These are phyloP conservation scores for Collybia sordida DNA, from an alignment of 768 basidiomycete genomes.

Conservation along the genomic window DNA sequence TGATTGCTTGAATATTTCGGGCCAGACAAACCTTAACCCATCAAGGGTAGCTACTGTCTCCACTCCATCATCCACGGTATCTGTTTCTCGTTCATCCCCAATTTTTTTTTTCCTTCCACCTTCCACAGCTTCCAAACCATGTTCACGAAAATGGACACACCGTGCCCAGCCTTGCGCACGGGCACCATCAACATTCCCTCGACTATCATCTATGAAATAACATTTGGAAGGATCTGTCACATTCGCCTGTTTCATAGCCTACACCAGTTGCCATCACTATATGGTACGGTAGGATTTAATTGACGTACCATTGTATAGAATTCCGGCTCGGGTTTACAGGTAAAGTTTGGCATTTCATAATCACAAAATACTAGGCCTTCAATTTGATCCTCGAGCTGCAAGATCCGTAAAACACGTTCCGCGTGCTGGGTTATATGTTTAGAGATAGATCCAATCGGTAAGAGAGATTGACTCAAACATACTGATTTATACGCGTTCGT, in stretches of 20 bases:
- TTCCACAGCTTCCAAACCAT: constrained; percentile 61
- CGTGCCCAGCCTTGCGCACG: constrained; percentile 65
- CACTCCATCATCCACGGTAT: constrained; percentile 53
- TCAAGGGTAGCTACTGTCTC: constrained; percentile 57
- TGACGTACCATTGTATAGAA: constrained; percentile 60
- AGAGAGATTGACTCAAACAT: constrained; percentile 15
- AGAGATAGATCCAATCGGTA: no score
- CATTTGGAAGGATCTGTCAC: constrained; percentile 67
- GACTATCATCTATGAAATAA: constrained; percentile 80
- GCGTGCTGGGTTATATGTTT: constrained; percentile 58
- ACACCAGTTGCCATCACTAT: constrained; percentile 1
- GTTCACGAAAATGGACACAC: constrained; percentile 76
- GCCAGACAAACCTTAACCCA: constrained; percentile 71
- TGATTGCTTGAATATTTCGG: constrained; percentile 60
- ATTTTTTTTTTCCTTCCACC: constrained; percentile 57
- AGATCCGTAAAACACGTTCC: constrained; percentile 71
- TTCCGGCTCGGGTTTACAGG: constrained; percentile 78
- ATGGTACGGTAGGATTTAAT: neutral
- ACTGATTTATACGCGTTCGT: constrained; percentile 84
- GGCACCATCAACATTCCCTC: constrained; percentile 68
- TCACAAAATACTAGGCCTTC: constrained; percentile 81
- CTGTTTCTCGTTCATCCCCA: constrained; percentile 29
- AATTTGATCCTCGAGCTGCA: constrained; percentile 69
- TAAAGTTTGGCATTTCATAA: constrained; percentile 63
- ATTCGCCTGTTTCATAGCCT: constrained; percentile 68